A percentile compares a stretch with the other conserved stretches of the same genome.
Conservation (phyloP, 257 asterid species). For the Solanum bukasovii region DNA sequence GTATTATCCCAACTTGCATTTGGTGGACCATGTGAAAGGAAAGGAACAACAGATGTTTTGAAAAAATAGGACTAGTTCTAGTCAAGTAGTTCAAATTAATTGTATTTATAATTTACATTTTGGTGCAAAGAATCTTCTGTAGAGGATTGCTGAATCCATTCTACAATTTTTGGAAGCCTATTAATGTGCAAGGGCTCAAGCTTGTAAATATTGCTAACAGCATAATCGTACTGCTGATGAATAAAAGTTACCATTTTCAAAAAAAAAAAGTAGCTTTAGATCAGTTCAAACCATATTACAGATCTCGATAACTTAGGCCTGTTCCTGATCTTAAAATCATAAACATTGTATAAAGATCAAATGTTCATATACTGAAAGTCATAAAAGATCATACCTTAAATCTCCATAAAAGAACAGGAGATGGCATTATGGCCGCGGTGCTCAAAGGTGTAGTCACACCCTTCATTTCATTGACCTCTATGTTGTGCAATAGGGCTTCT, state of each 20-base stretch:
- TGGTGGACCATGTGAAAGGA: background rate
- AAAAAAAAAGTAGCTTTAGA: background rate
- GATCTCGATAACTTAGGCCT: background rate
- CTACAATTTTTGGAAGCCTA: background rate
- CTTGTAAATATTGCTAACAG: background rate
- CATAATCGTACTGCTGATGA: background rate
- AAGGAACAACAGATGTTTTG: background rate
- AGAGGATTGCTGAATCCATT: background rate
- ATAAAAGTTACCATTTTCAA: background rate
- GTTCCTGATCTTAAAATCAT: background rate
- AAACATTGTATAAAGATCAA: background rate
- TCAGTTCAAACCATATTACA: background rate
- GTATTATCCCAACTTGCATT: background rate
- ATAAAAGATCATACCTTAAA: slow-evolving; percentile 49
- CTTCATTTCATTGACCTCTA: slow-evolving; percentile 71
- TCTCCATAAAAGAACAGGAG: slow-evolving; percentile 87
- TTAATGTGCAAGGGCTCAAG: background rate
- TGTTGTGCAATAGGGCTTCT: slow-evolving; percentile 37
- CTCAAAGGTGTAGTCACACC: slow-evolving; percentile 48
- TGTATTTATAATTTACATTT: background rate
- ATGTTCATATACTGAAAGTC: background rate
- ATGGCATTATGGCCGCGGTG: slow-evolving; percentile 63
- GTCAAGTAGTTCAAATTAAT: background rate
- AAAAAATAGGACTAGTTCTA: background rate
- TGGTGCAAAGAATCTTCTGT: background rate